A percentile compares a stretch with the other conserved stretches of the same genome.
phyloP scores from a whole-genome alignment of 495 filamentous ascomycete genomes.

The Jackrogersella minutella region DNA sequence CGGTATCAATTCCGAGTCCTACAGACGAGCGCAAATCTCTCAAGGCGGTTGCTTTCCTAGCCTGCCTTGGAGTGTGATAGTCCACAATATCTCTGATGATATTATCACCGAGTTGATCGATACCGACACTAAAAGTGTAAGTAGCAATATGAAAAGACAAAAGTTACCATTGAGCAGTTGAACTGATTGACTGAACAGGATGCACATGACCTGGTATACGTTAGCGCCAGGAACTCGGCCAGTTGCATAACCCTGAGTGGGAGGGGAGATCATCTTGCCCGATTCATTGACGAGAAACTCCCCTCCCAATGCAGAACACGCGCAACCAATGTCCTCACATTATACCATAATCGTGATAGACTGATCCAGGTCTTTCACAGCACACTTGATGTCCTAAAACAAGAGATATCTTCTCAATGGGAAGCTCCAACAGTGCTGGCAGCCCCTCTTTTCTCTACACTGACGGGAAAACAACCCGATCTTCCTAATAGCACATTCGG shows the following conservation, averaged over 20 bases:
- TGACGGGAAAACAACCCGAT: not conserved
- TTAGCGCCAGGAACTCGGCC: not conserved
- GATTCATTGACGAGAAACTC: conserved; percentile 1
- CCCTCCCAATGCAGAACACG: conserved; percentile 1
- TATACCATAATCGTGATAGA: conserved; percentile 1
- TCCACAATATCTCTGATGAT: not conserved
- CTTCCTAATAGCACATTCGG: not conserved
- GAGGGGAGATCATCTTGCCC: not conserved
- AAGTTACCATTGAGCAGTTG: not conserved
- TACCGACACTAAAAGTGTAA: not conserved
- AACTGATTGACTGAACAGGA: not conserved
- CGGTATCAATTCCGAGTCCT: not conserved
- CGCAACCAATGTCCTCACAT: not conserved
- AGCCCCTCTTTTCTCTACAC: not conserved
- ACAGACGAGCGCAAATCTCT: not conserved
- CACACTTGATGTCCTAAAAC: not conserved
- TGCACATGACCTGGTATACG: not conserved
- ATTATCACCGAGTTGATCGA: not conserved
- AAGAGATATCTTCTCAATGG: not conserved
- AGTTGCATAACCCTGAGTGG: conserved; percentile 5
- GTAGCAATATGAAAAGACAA: not conserved
- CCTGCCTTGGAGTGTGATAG: conserved; percentile 1
- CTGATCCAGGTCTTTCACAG: not conserved
- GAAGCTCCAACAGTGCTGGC: not conserved
- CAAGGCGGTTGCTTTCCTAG: not conserved